phyloP scores from a whole-genome alignment of 768 basidiomycete species.

The Mycena alexandri region DNA sequence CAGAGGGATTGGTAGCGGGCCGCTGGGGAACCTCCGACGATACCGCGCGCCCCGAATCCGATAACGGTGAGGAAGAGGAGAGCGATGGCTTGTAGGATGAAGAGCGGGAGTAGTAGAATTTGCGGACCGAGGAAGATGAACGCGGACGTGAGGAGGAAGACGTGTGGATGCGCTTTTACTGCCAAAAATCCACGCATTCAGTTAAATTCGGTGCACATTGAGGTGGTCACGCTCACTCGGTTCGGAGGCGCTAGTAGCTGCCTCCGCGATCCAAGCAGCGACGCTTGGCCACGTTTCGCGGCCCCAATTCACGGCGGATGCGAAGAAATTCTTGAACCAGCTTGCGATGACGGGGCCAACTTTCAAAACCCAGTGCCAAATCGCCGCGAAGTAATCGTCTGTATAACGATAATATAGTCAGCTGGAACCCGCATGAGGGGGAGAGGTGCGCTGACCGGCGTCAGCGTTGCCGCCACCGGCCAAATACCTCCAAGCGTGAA shows the following conservation, averaged over 20 bases:
- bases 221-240: slow-evolving; percentile 6
- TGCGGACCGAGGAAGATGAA: slow-evolving; percentile 42
- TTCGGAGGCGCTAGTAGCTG: neutral
- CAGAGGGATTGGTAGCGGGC: slow-evolving; percentile 41
- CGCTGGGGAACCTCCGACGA: slow-evolving; percentile 43
- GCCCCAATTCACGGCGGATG: neutral
- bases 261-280: slow-evolving; percentile 5
- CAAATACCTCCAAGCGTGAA: neutral
- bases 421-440: neutral
- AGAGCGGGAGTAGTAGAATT: slow-evolving; percentile 41
- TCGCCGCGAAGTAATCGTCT: slow-evolving; percentile 1
- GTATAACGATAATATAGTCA: neutral
- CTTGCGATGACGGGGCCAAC: neutral
- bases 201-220: too few relatives aligned
- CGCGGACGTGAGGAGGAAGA: slow-evolving; percentile 28
- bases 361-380: slow-evolving; percentile 12
- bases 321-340: neutral
- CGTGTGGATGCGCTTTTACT: slow-evolving; percentile 39
- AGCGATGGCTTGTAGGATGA: slow-evolving; percentile 38
- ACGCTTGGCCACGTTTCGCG: slow-evolving; percentile 4
- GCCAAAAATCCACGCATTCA: too few relatives aligned
- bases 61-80: slow-evolving; percentile 14
- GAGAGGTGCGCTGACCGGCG: neutral
- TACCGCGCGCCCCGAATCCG: slow-evolving; percentile 35
- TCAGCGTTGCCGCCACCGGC: neutral